phyloP scores from a whole-genome alignment of 164 flowering plant genomes.

The Protea cynaroides region DNA sequence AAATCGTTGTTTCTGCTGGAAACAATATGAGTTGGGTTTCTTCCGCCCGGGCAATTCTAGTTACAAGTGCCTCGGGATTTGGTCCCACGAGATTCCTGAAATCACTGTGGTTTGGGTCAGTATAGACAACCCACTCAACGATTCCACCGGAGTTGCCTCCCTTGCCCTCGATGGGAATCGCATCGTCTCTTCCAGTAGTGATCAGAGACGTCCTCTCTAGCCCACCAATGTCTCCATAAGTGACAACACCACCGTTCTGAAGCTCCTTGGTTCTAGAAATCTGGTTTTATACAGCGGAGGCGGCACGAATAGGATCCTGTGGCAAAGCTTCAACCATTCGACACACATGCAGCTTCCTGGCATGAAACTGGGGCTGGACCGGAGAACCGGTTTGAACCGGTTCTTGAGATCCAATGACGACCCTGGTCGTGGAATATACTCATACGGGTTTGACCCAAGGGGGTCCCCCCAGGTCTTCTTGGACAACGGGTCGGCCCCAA shows the following conservation, averaged over 20 bases:
- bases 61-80: slow-evolving; percentile 7
- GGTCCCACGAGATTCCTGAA: slow-evolving; percentile 5
- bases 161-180: background rate
- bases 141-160: background rate
- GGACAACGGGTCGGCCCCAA: background rate
- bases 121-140: slow-evolving; percentile 1
- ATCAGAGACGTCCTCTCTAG: background rate
- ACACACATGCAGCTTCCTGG: background rate
- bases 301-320: background rate
- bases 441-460: background rate
- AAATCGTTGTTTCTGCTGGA: slow-evolving; percentile 4
- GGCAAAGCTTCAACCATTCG: background rate
- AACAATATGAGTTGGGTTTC: slow-evolving; percentile 7
- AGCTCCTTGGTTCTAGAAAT: background rate
- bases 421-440: background rate
- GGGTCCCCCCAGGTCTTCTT: background rate
- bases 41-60: slow-evolving; percentile 9
- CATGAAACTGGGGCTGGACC: background rate
- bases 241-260: background rate
- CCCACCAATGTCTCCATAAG: background rate
- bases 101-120: slow-evolving; percentile 9
- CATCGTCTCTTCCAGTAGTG: background rate
- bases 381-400: background rate
- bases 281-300: background rate
- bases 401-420: background rate